phyloP scores from a whole-genome alignment of 371 early-diverging fungal species.

The Mortierella sp. region DNA sequence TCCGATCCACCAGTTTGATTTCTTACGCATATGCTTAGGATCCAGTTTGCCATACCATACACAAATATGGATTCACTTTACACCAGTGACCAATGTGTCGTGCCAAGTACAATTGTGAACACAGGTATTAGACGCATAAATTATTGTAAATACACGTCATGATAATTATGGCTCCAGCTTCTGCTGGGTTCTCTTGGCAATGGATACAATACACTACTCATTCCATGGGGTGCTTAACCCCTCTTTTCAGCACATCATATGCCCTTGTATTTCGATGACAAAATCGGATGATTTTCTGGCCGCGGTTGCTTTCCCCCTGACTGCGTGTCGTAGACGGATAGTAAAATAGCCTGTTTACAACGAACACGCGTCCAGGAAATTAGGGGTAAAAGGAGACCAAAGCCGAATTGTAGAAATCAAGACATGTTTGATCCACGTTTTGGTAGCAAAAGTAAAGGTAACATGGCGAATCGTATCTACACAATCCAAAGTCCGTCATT shows the following conservation, averaged over 20 bases:
- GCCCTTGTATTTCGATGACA: not conserved
- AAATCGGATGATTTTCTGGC: not conserved
- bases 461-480: not conserved
- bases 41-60: not conserved
- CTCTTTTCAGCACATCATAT: not conserved
- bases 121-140: too few relatives aligned
- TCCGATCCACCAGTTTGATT: not conserved
- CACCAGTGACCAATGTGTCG: not conserved
- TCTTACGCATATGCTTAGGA: not conserved
- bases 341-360: not conserved
- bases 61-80: not conserved
- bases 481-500: slow-evolving; percentile 6
- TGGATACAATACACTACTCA: too few relatives aligned
- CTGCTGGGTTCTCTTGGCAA: too few relatives aligned
- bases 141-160: not conserved
- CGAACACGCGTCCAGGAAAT: not conserved
- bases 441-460: not conserved
- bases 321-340: not conserved
- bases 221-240: not conserved
- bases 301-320: too few relatives aligned
- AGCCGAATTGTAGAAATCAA: too few relatives aligned
- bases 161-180: not conserved
- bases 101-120: too few relatives aligned
- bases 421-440: not conserved
- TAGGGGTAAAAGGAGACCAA: not conserved